Evolutionary conservation across 2,329 filamentous ascomycete species (phyloP).

Genomic region (Pseudogymnoascus sp.): DNA sequence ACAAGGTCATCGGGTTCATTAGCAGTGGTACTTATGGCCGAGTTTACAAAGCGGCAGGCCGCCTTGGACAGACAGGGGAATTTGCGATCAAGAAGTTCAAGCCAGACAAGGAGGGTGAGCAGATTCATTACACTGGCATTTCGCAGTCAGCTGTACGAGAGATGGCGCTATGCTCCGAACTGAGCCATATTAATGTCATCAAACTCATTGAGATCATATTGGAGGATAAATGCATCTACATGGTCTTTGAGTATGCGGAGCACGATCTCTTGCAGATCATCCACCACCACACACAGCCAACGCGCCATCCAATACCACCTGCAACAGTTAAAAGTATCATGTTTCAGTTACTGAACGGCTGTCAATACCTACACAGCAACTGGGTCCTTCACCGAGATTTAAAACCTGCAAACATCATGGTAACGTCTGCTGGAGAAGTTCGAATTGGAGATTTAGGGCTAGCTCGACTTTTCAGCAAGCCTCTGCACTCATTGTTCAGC

Average conservation of each 20-base stretch:
- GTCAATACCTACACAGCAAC: slow-evolving; percentile 89
- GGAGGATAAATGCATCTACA: slow-evolving; percentile 98
- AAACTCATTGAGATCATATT: slow-evolving; percentile 89
- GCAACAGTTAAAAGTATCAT: slow-evolving; percentile 87
- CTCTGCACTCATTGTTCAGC: slow-evolving; percentile 79
- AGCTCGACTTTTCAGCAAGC: slow-evolving; percentile 88
- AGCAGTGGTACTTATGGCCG: slow-evolving; percentile 96
- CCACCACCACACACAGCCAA: slow-evolving; percentile 85
- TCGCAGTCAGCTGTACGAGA: slow-evolving; percentile 95
- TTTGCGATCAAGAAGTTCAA: slow-evolving; percentile 94
- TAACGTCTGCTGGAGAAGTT: slow-evolving; percentile 80
- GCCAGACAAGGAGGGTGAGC: slow-evolving; percentile 87
- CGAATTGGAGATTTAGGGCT: slow-evolving; percentile 93
- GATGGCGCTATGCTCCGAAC: slow-evolving; percentile 92
- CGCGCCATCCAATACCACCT: slow-evolving; percentile 79
- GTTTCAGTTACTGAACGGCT: slow-evolving; percentile 89
- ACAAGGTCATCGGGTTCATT: slow-evolving; percentile 96
- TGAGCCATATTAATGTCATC: slow-evolving; percentile 83
- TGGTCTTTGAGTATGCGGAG: slow-evolving; percentile 98
- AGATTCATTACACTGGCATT: slow-evolving; percentile 90
- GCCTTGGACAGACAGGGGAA: slow-evolving; percentile 64
- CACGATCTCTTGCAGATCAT: slow-evolving; percentile 97
- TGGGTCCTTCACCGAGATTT: slow-evolving; percentile 97
- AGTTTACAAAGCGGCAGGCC: slow-evolving; percentile 87
- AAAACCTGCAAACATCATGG: slow-evolving; percentile 98